These are phyloP conservation scores for Phytopythium sindhum DNA, from an alignment of 352 stramenopile genomes.

Conservation along the genomic window DNA sequence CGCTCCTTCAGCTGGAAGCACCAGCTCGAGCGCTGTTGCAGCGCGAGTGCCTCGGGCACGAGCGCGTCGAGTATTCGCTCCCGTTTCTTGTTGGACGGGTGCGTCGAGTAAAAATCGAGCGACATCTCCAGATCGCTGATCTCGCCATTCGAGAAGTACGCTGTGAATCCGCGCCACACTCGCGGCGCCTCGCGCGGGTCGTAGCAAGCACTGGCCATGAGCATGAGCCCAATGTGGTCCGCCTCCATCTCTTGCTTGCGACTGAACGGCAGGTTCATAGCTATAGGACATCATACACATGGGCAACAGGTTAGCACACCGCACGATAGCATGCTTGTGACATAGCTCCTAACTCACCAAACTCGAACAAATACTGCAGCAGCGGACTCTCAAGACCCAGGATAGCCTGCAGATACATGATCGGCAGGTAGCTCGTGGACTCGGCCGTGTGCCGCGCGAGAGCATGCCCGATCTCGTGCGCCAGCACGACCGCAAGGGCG, in stretches of 20 bases:
- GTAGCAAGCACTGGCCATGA: constrained; percentile 72
- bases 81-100: constrained; percentile 62
- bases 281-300: constrained; percentile 12
- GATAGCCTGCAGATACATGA: constrained; percentile 38
- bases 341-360: constrained; percentile 20
- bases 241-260: constrained; percentile 59
- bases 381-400: constrained; percentile 57
- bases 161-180: constrained; percentile 42
- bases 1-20: constrained; percentile 52
- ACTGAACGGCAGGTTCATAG: constrained; percentile 61
- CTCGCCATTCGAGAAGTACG: constrained; percentile 27
- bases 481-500: constrained; percentile 59
- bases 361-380: constrained; percentile 63
- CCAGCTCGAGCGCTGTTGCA: constrained; percentile 48
- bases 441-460: constrained; percentile 61
- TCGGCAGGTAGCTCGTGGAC: constrained; percentile 55
- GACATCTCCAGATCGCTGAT: constrained; percentile 32
- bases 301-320: constrained; percentile 7
- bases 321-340: not conserved
- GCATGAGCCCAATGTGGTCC: constrained; percentile 77
- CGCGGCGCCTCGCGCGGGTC: constrained; percentile 49
- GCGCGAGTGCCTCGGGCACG: constrained; percentile 36
- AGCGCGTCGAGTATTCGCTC: constrained; percentile 38
- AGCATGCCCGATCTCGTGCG: constrained; percentile 65
- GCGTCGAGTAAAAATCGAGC: constrained; percentile 60